Percentiles rank a stretch among this genome's conserved stretches.
Evolutionary conservation across 2,329 filamentous ascomycete genomes (phyloP).

Genomic region (Scedosporium boydii): DNA sequence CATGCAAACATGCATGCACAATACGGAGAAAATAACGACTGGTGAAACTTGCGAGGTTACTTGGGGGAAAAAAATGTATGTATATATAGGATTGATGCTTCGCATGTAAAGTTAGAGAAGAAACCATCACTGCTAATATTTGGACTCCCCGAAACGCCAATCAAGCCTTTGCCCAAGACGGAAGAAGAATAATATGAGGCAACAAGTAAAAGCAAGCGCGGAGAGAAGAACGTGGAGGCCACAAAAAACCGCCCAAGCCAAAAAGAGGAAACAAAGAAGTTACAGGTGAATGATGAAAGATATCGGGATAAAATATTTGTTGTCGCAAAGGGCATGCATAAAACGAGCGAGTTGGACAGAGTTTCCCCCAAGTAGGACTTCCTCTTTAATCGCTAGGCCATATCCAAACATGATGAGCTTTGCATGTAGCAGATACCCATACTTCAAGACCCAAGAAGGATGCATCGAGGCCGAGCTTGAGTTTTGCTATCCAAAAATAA

Average conservation of each 20-base stretch:
- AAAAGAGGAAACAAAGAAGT: conserved; percentile 2
- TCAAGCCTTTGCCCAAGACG: background rate
- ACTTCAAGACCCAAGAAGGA: too few relatives aligned
- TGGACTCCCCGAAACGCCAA: conserved; percentile 4
- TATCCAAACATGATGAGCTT: too few relatives aligned
- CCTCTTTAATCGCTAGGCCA: background rate
- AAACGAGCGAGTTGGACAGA: background rate
- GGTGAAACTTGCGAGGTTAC: background rate
- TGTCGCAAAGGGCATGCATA: background rate
- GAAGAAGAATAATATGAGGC: background rate
- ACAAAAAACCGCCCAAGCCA: conserved; percentile 8
- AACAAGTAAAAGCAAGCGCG: background rate
- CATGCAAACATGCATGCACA: background rate
- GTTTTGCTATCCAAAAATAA: too few relatives aligned
- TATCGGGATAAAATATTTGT: background rate
- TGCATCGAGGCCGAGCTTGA: too few relatives aligned
- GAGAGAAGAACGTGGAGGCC: background rate
- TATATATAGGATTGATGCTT: conserved; percentile 3
- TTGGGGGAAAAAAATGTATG: background rate
- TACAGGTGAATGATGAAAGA: background rate
- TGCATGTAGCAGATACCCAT: too few relatives aligned
- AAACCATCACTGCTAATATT: conserved; percentile 8
- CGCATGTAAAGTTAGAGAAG: conserved; percentile 1
- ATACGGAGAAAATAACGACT: background rate
- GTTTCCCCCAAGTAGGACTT: too few relatives aligned